phyloP scores from a whole-genome alignment of 805 yeast genomes.

The Candida maesae region DNA sequence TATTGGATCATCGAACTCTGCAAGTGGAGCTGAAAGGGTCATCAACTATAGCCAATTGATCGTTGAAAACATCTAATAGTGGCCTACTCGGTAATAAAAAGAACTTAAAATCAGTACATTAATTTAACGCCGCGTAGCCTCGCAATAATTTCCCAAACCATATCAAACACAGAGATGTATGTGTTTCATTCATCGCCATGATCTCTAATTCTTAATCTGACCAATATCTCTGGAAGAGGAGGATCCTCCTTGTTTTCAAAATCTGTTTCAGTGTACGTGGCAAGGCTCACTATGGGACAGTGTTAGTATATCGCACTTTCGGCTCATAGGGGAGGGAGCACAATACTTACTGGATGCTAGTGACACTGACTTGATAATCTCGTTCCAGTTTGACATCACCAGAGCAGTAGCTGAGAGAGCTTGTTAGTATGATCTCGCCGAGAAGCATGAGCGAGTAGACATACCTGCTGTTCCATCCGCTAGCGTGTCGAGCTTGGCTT shows the following conservation, averaged over 20 bases:
- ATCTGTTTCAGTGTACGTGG: slow-evolving; percentile 34
- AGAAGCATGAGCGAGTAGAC: no score
- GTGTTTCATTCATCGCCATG: slow-evolving; percentile 21
- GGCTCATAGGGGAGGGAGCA: not conserved
- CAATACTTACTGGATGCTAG: slow-evolving; percentile 42
- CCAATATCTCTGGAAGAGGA: slow-evolving; percentile 64
- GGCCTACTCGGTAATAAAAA: no score
- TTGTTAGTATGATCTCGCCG: slow-evolving; percentile 19
- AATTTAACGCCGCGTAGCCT: not conserved
- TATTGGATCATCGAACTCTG: slow-evolving; percentile 35
- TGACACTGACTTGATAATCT: slow-evolving; percentile 55
- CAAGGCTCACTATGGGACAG: slow-evolving; percentile 30
- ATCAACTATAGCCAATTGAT: slow-evolving; percentile 36
- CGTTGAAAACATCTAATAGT: slow-evolving; percentile 24
- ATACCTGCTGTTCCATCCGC: slow-evolving; percentile 49
- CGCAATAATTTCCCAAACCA: no score
- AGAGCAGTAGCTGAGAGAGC: slow-evolving; percentile 42
- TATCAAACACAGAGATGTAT: no score
- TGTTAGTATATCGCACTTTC: slow-evolving; percentile 10
- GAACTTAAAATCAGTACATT: not conserved
- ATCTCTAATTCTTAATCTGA: slow-evolving; percentile 51
- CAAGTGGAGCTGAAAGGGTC: slow-evolving; percentile 31
- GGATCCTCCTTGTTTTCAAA: slow-evolving; percentile 31
- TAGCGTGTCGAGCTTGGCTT: slow-evolving; percentile 42
- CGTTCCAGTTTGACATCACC: slow-evolving; percentile 63